phyloP scores from a whole-genome alignment of 2,329 filamentous ascomycete species.

The Alternaria novae-zelandiae region DNA sequence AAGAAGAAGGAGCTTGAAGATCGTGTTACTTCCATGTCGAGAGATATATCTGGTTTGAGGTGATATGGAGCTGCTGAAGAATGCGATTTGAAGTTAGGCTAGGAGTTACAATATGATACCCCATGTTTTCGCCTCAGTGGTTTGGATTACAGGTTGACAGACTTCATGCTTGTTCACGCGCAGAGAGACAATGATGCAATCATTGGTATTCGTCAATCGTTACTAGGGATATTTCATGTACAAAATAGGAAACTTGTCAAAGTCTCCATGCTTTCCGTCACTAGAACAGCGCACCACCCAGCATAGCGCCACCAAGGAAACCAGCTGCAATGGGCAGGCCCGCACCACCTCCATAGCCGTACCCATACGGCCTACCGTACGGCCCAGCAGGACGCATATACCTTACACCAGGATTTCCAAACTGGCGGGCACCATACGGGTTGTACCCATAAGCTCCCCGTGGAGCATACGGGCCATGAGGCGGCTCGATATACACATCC shows the following conservation, averaged over 20 bases:
- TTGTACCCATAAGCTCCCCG: constrained; percentile 52
- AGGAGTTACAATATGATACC: constrained; percentile 14
- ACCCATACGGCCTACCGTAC: constrained; percentile 52
- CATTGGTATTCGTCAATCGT: background rate
- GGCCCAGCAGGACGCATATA: constrained; percentile 57
- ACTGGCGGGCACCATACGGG: constrained; percentile 55
- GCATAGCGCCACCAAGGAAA: constrained; percentile 41
- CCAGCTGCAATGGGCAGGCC: constrained; percentile 46
- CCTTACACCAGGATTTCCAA: constrained; percentile 56
- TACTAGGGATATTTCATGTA: background rate
- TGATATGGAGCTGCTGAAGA: constrained; percentile 3
- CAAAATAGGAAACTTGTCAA: background rate
- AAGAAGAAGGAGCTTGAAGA: constrained; percentile 69
- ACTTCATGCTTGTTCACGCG: background rate
- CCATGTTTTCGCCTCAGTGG: background rate
- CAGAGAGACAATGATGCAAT: background rate
- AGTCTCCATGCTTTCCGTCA: background rate
- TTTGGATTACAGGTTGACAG: background rate
- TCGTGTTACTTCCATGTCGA: constrained; percentile 71
- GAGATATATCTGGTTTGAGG: constrained; percentile 67
- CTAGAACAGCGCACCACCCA: constrained; percentile 41
- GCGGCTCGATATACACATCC: constrained; percentile 66
- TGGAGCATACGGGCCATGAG: constrained; percentile 43
- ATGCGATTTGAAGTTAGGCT: background rate
- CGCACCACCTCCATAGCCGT: constrained; percentile 48